These are phyloP conservation scores for Hypoxylon sp. DNA, from an alignment of 2,329 filamentous ascomycete species.

Conservation along the genomic window DNA sequence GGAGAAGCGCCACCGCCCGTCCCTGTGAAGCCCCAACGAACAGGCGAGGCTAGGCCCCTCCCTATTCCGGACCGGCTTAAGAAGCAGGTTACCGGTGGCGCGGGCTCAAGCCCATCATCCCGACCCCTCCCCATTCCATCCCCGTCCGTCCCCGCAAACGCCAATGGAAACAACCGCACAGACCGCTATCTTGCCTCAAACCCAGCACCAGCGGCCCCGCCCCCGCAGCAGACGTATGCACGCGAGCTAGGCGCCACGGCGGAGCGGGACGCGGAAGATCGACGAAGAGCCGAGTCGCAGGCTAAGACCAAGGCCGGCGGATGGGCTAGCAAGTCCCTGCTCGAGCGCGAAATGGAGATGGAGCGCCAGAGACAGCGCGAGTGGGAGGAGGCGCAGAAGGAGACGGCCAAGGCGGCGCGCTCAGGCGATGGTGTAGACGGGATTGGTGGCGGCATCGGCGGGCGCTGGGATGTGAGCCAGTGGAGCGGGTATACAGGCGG, in stretches of 20 bases:
- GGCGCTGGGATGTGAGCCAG: conserved; percentile 83
- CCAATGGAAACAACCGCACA: conserved; percentile 62
- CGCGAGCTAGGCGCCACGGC: conserved; percentile 69
- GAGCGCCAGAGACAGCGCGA: conserved; percentile 82
- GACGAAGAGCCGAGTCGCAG: conserved; percentile 71
- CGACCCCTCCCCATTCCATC: conserved; percentile 52
- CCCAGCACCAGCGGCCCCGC: conserved; percentile 61
- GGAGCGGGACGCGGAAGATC: conserved; percentile 75
- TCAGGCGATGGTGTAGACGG: conserved; percentile 71
- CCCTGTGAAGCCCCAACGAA: conserved; percentile 58
- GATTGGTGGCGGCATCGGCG: conserved; percentile 75
- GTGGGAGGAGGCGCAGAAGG: conserved; percentile 83
- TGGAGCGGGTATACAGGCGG: conserved; percentile 83
- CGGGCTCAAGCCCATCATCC: conserved; percentile 40
- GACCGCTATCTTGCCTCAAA: conserved; percentile 72
- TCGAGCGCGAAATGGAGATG: conserved; percentile 86
- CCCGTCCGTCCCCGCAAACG: conserved; percentile 28
- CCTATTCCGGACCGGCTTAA: conserved; percentile 61
- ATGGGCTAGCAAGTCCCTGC: conserved; percentile 77
- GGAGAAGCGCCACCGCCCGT: conserved; percentile 45
- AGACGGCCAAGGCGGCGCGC: conserved; percentile 69
- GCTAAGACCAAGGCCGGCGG: conserved; percentile 73
- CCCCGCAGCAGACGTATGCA: conserved; percentile 66
- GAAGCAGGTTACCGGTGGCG: conserved; percentile 51
- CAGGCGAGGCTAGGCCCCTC: conserved; percentile 66